These are phyloP conservation scores for Myxozyma melibiosi DNA, from an alignment of 805 yeast species.

Conservation along the genomic window DNA sequence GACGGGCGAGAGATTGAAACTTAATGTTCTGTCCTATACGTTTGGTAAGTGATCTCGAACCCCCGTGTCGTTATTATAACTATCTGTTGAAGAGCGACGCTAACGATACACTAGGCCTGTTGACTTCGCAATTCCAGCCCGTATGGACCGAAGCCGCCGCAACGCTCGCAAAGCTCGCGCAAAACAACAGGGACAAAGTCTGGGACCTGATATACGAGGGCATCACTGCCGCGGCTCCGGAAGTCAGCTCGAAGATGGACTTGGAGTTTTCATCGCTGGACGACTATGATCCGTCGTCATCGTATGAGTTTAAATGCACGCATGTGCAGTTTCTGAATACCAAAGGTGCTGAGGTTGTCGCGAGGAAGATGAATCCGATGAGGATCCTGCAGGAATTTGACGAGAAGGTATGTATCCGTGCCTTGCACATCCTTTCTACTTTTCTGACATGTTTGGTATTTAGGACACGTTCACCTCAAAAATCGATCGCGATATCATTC, in stretches of 20 bases:
- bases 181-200: conserved; percentile 31
- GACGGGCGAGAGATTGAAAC: conserved; percentile 3
- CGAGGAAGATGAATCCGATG: background rate
- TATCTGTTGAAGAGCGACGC: background rate
- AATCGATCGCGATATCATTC: conserved; percentile 6
- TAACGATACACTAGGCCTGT: conserved; percentile 56
- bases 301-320: conserved; percentile 16
- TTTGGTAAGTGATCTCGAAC: conserved; percentile 19
- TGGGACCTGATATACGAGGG: conserved; percentile 20
- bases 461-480: conserved; percentile 5
- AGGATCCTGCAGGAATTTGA: background rate
- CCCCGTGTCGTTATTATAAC: background rate
- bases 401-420: background rate
- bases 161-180: conserved; percentile 53
- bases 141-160: conserved; percentile 78
- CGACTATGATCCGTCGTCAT: background rate
- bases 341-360: background rate
- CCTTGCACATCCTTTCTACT: background rate
- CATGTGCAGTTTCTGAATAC: conserved; percentile 15
- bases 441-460: background rate
- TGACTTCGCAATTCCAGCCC: conserved; percentile 78
- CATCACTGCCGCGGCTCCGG: background rate
- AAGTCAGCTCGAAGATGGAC: background rate
- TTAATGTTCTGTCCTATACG: conserved; percentile 8
- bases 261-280: background rate